Evolutionary conservation across 805 yeast genomes (phyloP), one percentile per base, ranked within the genome.

Genomic region (Metschnikowia colocasiae): DNA sequence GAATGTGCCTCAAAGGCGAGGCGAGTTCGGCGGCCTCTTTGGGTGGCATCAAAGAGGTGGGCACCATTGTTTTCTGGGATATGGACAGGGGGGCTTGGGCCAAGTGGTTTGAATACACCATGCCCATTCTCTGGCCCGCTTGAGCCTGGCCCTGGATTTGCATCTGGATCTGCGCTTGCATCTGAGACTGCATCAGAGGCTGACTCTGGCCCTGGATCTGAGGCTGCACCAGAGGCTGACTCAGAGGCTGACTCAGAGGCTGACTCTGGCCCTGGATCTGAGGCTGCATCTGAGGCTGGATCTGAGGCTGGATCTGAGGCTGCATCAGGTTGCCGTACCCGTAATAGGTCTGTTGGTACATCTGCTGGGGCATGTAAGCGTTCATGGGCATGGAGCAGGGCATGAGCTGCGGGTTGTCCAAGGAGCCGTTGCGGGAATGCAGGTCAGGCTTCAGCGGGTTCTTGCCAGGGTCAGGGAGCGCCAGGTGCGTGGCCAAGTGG

Each of bases 401-500:
- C 43, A 40, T 40, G 26, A 20, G 35, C 22, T 22, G 43, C 12
- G 36, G 30, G 15, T 15, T 31, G 3, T 40, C 43, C 36, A 18
- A 6, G 5, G 45, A 15, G 15, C 32, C 45, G 35, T 30, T 40
- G 6, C 45, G 27, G 26, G 37, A 20, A 32, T 37, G 33, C 30
- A 8, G 22, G 7, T 27, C 38, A 18, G 41, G 2, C 27, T 40
- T 16, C 3, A 18, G 15, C 23, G 47, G 16, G 18, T n/a, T 52
- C 53, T 39, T 26, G 46, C 50, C 29, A 34, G 57, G 63, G 43
- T 76, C 81, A 0, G 84, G 84, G 35, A 80, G 64, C 3, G 71
- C 68, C 46, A 73, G 75, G 59, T 80, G 81, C 27, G 79, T 78
- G 22, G 81, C 81, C 61, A 86, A 74, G 64, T 87, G 92, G 56